Evolutionary conservation across 306 rosid species (phyloP).

Genomic region (Lathyrus sativus): DNA sequence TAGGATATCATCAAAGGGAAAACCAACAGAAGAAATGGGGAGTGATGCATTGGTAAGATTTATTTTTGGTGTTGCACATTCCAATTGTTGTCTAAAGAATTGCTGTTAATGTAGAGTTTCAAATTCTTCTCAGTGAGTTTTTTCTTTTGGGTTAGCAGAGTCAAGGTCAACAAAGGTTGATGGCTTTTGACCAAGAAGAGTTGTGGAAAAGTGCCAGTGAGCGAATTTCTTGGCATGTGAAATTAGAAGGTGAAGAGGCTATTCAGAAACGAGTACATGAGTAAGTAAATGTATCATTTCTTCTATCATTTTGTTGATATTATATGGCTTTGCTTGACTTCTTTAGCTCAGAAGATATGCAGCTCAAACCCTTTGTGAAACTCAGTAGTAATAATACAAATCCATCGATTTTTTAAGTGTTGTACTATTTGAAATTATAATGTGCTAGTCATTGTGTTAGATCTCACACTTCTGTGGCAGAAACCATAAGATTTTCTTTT

Average conservation of each 20-base stretch:
- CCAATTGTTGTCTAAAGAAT: constrained; percentile 25
- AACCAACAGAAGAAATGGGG: constrained; percentile 54
- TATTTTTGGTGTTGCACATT: constrained; percentile 27
- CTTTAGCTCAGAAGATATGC: constrained; percentile 23
- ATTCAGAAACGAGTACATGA: constrained; percentile 91
- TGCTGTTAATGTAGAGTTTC: constrained; percentile 28
- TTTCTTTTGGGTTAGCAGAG: constrained; percentile 57
- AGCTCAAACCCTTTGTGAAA: constrained; percentile 14
- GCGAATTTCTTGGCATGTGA: constrained; percentile 93
- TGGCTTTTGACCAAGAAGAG: constrained; percentile 92
- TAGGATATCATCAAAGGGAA: constrained; percentile 87
- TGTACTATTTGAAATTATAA: constrained; percentile 22
- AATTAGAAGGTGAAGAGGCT: constrained; percentile 85
- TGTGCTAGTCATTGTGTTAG: constrained; percentile 17
- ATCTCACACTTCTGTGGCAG: constrained; percentile 28
- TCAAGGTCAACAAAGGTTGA: constrained; percentile 73
- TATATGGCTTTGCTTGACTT: constrained; percentile 27
- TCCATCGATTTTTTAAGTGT: constrained; percentile 6
- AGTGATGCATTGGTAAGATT: constrained; percentile 64
- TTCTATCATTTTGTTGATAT: constrained; percentile 33
- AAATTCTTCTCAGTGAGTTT: constrained; percentile 34
- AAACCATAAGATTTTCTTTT: constrained; percentile 16
- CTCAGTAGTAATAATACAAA: constrained; percentile 5
- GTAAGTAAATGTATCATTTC: constrained; percentile 55
- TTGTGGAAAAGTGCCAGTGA: constrained; percentile 84